Base-by-base conservation (phyloP, 768 basidiomycete genomes). In the Crepidotus variabilis region DNA sequence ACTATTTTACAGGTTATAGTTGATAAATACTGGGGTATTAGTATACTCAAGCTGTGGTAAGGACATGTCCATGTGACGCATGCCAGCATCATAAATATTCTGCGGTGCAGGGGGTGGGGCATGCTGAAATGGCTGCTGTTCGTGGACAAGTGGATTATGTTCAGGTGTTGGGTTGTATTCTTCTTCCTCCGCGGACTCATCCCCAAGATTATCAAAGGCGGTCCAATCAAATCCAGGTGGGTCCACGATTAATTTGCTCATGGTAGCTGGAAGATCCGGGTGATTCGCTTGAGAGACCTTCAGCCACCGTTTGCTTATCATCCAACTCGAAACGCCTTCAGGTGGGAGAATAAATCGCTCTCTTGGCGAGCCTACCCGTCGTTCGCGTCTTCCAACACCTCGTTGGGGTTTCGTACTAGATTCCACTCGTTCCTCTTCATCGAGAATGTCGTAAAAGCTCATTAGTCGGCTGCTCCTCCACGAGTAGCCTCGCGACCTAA, bases 291-390 rank as follows among this genome's bases (percentile, higher is more conserved):
- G 72, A 50, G 79, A 70, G 43, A 67, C 62, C 28, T 70, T 70
- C 50, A 84, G 60, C 89, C 89, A 91, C 18, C 78, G 70, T 63
- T 77, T 77, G 68, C 88, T 90, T 59, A 91, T 75, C 89, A 90
- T 91, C 89, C 89, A 91, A 18, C 76, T 74, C 5, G 83, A 76
- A 8, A 85, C 75, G 1, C 86, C 86, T 57, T 74, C 72, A 0
- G 89, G 89, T 9, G 89, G 89, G 6, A 88, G 71, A 28, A 72
- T 58, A 2, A 83, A 66, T 4, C 75, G 80, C 10, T 86, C 84
- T 63, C 87, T 90, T 1, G 71, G 67, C 36, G 77, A 73, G 0
- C 88, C 89, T 16, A 66, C 61, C 21, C 70, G 69, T 35, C 89
- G 82, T 56, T 79, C 79, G 63, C 76, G 78, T 63, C 79, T 82